These are phyloP conservation scores for Phytophthora sp. DNA, from an alignment of 352 stramenopile genomes.

Conservation along the genomic window DNA sequence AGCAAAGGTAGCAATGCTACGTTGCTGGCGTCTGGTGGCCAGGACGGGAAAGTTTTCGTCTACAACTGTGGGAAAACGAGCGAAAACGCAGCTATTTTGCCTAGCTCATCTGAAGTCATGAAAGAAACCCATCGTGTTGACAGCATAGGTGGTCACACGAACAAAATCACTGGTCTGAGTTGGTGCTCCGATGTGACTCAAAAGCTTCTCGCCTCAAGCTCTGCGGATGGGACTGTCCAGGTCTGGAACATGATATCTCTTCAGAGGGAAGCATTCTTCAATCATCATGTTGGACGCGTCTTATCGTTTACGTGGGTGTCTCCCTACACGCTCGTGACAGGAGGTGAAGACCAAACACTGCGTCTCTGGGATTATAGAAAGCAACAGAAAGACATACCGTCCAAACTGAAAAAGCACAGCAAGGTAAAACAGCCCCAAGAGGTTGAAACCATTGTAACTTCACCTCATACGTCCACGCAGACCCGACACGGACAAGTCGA, in stretches of 20 bases:
- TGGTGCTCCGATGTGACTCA: conserved; percentile 36
- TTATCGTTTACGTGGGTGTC: conserved; percentile 65
- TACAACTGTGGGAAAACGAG: conserved; percentile 33
- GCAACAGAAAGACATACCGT: conserved; percentile 24
- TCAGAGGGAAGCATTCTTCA: conserved; percentile 43
- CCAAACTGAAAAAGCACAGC: conserved; percentile 27
- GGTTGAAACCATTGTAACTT: conserved; percentile 7
- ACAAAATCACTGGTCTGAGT: conserved; percentile 50
- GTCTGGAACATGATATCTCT: conserved; percentile 54
- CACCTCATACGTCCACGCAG: neutral
- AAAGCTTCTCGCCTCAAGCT: conserved; percentile 55
- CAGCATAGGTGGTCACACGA: conserved; percentile 43
- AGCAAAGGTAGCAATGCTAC: conserved; percentile 3
- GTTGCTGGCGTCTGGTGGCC: conserved; percentile 53
- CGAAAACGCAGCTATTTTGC: neutral
- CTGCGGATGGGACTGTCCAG: conserved; percentile 54
- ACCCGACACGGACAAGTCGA: neutral
- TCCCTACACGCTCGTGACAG: conserved; percentile 50
- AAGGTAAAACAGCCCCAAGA: conserved; percentile 38
- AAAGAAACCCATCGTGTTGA: conserved; percentile 26
- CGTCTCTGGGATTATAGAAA: conserved; percentile 63
- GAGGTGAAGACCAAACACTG: conserved; percentile 73
- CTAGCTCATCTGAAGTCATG: neutral
- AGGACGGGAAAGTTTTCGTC: conserved; percentile 63
- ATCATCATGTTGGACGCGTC: conserved; percentile 56